A percentile compares a stretch with the other conserved stretches of the same genome.
These are phyloP conservation scores for Cercospora janseana DNA, from an alignment of 2,329 filamentous ascomycete genomes.

Conservation along the genomic window DNA sequence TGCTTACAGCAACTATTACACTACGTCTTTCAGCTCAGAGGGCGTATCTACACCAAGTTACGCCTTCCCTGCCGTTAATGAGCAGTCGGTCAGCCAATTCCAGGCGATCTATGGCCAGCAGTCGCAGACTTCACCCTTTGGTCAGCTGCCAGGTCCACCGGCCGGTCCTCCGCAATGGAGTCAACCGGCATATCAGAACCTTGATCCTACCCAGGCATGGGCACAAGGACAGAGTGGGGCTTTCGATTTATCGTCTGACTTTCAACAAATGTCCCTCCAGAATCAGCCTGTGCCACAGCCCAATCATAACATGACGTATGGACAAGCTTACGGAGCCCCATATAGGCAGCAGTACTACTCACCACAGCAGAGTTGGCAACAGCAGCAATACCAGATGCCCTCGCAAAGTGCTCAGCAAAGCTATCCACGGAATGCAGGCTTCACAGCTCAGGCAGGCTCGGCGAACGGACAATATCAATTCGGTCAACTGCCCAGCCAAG, in stretches of 20 bases:
- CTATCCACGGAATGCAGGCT: constrained; percentile 19
- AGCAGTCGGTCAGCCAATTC: constrained; percentile 17
- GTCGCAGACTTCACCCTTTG: constrained; percentile 13
- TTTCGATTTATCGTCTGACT: constrained; percentile 48
- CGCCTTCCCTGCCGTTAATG: constrained; percentile 16
- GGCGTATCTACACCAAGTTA: constrained; percentile 19
- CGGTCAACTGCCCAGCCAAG: constrained; percentile 70
- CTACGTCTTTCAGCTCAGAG: constrained; percentile 22
- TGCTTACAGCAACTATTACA: constrained; percentile 54
- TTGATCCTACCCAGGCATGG: constrained; percentile 40
- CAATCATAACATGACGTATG: constrained; percentile 20
- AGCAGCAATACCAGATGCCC: constrained; percentile 32
- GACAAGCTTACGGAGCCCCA: constrained; percentile 15
- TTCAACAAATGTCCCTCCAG: constrained; percentile 50
- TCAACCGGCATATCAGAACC: constrained; percentile 30
- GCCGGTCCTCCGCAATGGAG: constrained; percentile 20
- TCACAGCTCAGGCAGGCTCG: constrained; percentile 35
- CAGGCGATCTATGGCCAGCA: constrained; percentile 20
- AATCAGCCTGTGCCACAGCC: constrained; percentile 31
- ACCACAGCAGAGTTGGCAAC: constrained; percentile 32
- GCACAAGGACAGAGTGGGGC: constrained; percentile 36
- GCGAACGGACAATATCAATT: constrained; percentile 61
- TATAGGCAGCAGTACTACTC: constrained; percentile 31
- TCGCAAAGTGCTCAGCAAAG: constrained; percentile 22
- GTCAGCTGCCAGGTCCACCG: constrained; percentile 9